Evolutionary conservation across 208 protist genomes (phyloP), one percentile per base, ranked within the genome.

Genomic region (Leishmania braziliensis): DNA sequence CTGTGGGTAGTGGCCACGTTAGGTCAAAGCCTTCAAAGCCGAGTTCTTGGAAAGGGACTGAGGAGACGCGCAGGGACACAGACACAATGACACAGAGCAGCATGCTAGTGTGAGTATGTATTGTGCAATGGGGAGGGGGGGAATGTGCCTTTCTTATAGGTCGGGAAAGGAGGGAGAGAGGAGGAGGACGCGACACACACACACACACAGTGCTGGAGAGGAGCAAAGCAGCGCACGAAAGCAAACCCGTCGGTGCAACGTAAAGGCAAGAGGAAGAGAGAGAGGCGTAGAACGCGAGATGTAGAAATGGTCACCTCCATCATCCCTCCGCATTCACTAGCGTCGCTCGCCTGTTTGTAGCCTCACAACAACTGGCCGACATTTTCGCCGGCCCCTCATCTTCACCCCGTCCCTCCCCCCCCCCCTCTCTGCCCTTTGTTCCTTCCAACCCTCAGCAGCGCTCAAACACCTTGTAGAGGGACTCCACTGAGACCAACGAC

Each of bases 391-490:
- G 6, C 39, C 43, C 51, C 43, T 53, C 68, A 72, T 29, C 5
- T 29, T n/a, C 16, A 8, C 43, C 23, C 68, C 68, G 2, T 3
- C 68, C 43, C 68, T 9, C 36, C 8, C 3, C 29, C 20, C 16
- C 2, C 43, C 68, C 36, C 36, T 3, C 58, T 2, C 29, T 6
- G 14, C 2, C 26, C n/a, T 79, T 14, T 14, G 12, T 16, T 3
- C 29, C 54, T 29, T n/a, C 62, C 62, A 68, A 33, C 3, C 29
- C 29, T 79, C 84, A 97, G 84, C 95, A 97, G 23, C 95, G 95
- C 83, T 97, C 95, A 85, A 97, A 97, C 33, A 97, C 93, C 81
- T 95, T 97, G 85, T 96, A 97, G 23, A 97, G 86, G 39, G 92
- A 89, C 87, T 97, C 95, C 60, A 96, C 93, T 1, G 92, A 92